Conservation (phyloP, 192 early-diverging fungal genomes). For the Spinellus fusiger region DNA sequence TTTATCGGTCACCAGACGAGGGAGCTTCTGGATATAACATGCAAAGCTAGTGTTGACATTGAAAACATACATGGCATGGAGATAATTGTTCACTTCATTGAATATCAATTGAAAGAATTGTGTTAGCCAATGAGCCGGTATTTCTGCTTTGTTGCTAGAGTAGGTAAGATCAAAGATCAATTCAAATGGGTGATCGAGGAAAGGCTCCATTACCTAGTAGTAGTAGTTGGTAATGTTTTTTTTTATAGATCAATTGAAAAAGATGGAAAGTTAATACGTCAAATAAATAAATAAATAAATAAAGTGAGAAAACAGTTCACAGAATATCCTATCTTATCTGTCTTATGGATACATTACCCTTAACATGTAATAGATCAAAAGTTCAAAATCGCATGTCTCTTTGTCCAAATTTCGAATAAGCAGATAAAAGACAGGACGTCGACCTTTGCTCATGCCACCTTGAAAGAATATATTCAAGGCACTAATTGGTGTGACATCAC, state of each 20-base stretch:
- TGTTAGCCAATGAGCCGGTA: conserved; percentile 61
- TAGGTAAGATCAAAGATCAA: conserved; percentile 74
- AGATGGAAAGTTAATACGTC: background rate
- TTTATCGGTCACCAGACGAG: conserved; percentile 37
- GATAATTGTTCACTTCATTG: conserved; percentile 49
- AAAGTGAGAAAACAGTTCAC: background rate
- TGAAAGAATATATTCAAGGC: conserved; percentile 71
- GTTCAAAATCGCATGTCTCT: conserved; percentile 78
- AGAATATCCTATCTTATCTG: background rate
- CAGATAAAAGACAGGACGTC: conserved; percentile 77
- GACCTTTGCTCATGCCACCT: conserved; percentile 63
- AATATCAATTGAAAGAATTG: conserved; percentile 68
- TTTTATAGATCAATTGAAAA: too few relatives aligned
- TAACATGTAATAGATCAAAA: conserved; percentile 70
- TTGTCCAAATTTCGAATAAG: conserved; percentile 66
- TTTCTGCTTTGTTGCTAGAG: conserved; percentile 70
- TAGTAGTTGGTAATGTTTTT: background rate
- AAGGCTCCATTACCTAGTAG: conserved; percentile 50
- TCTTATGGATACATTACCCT: conserved; percentile 38
- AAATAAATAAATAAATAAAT: conserved; percentile 44
- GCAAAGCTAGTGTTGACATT: conserved; percentile 73
- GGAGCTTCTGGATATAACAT: conserved; percentile 51
- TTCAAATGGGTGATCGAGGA: conserved; percentile 66
- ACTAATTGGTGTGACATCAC: conserved; percentile 56
- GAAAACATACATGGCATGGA: conserved; percentile 66